A percentile compares a stretch with the other conserved stretches of the same genome.
phyloP scores from a whole-genome alignment of 345 rosid genomes.

The Gynandropsis gynandra region DNA sequence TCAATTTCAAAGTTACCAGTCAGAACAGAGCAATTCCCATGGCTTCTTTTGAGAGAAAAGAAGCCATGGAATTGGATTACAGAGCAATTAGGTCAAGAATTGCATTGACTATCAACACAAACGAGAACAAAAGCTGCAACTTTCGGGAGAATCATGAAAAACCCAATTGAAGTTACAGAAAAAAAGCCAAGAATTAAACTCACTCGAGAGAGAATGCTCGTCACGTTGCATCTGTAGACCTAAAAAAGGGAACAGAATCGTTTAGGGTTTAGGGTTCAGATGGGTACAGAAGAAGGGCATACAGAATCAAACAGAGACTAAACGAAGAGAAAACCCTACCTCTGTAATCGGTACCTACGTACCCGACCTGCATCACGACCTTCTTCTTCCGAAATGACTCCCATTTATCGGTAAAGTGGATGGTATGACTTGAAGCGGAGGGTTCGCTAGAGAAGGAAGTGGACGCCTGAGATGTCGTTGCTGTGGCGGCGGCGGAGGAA shows the following conservation, averaged over 20 bases:
- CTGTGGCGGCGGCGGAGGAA: constrained; percentile 13
- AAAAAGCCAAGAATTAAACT: not conserved
- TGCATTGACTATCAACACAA: constrained; percentile 10
- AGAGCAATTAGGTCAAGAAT: not conserved
- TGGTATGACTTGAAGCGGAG: constrained; percentile 14
- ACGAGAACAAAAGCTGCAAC: not conserved
- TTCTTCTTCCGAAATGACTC: constrained; percentile 69
- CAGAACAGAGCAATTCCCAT: not conserved
- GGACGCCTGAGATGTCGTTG: constrained; percentile 22
- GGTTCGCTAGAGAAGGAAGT: constrained; percentile 7
- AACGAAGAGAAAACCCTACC: constrained; percentile 29
- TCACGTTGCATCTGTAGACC: constrained; percentile 83
- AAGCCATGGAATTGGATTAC: not conserved
- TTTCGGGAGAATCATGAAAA: not conserved
- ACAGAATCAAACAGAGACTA: not conserved
- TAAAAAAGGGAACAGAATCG: constrained; percentile 17
- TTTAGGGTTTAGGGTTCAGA: too few relatives aligned
- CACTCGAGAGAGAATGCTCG: constrained; percentile 58
- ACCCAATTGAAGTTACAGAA: not conserved
- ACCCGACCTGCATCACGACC: constrained; percentile 76
- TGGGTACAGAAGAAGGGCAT: not conserved
- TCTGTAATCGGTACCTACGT: constrained; percentile 76
- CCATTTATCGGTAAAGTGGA: constrained; percentile 40
- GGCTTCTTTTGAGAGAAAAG: not conserved
- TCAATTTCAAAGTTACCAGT: not conserved